phyloP scores from a whole-genome alignment of 345 rosid species.

The Gossypium arboreum region DNA sequence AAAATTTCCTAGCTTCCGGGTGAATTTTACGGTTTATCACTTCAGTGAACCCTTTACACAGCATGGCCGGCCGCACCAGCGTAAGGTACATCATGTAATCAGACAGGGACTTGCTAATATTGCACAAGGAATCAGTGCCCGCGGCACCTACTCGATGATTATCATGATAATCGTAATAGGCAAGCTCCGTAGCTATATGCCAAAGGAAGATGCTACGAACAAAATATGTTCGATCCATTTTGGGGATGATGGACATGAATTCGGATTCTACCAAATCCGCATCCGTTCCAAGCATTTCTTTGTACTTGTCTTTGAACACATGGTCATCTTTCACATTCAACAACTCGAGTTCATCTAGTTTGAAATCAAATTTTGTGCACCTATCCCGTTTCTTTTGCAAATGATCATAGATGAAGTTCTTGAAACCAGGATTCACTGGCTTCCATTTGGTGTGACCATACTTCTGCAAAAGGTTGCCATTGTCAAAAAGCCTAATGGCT shows the following conservation, averaged over 20 bases:
- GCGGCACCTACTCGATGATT: neutral
- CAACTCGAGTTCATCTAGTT: neutral
- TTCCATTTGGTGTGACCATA: constrained; percentile 2
- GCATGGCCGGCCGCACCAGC: constrained; percentile 26
- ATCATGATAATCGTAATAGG: neutral
- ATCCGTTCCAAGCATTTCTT: neutral
- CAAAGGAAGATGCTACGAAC: constrained; percentile 5
- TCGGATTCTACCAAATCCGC: neutral
- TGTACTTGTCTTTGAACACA: neutral
- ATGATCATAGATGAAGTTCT: neutral
- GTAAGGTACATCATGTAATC: constrained; percentile 43
- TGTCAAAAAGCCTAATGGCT: neutral
- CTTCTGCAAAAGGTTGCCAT: constrained; percentile 3
- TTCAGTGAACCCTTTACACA: constrained; percentile 28
- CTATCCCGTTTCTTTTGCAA: neutral
- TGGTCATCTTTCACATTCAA: neutral
- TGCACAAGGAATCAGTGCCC: neutral
- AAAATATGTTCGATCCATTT: neutral
- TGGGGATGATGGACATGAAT: neutral
- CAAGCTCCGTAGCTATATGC: constrained; percentile 11
- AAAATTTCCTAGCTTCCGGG: neutral
- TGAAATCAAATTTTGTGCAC: neutral
- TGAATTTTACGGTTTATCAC: constrained; percentile 29
- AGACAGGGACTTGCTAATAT: constrained; percentile 30
- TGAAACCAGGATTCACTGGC: neutral